Conservation (phyloP, 352 stramenopile species). For the Phytophthora palmivora region DNA sequence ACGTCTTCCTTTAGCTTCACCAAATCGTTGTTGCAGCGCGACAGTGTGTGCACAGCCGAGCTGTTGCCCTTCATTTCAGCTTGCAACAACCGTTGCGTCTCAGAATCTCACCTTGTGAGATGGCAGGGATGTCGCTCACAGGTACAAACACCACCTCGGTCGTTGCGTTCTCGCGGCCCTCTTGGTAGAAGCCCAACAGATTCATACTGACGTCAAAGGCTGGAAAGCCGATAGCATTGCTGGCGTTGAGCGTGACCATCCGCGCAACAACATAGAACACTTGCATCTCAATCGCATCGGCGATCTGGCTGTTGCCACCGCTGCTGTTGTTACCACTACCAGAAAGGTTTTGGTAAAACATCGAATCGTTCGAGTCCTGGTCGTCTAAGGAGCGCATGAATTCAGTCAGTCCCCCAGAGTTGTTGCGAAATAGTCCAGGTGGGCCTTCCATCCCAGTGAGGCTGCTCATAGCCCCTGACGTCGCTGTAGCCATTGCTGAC, state of each 20-base stretch:
- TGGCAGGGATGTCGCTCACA: conserved; percentile 75
- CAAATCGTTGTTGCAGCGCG: conserved; percentile 81
- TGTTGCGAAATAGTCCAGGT: conserved; percentile 76
- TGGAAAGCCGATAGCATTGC: conserved; percentile 78
- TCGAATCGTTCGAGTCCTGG: conserved; percentile 60
- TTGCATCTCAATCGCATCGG: conserved; percentile 80
- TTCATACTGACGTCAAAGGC: conserved; percentile 77
- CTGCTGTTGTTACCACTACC: conserved; percentile 29
- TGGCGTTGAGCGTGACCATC: conserved; percentile 78
- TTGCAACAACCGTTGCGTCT: conserved; percentile 71
- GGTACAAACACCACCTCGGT: conserved; percentile 87
- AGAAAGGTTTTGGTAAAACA: conserved; percentile 73
- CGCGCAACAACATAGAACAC: conserved; percentile 82
- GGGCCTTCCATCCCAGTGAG: conserved; percentile 73
- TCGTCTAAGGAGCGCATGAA: conserved; percentile 85
- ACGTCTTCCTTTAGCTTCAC: conserved; percentile 89
- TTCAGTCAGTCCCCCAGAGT: conserved; percentile 77
- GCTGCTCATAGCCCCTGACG: conserved; percentile 51
- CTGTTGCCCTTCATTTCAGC: conserved; percentile 81
- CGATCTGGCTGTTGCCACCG: conserved; percentile 54
- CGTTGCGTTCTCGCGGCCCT: conserved; percentile 71
- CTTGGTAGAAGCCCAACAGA: conserved; percentile 85
- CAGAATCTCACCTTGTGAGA: conserved; percentile 72
- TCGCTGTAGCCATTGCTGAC: conserved; percentile 37
- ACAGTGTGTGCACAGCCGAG: conserved; percentile 70